A percentile compares a stretch with the other conserved stretches of the same genome.
Evolutionary conservation across 306 rosid genomes (phyloP).

Genomic region (Cyclanthera cordifolia): DNA sequence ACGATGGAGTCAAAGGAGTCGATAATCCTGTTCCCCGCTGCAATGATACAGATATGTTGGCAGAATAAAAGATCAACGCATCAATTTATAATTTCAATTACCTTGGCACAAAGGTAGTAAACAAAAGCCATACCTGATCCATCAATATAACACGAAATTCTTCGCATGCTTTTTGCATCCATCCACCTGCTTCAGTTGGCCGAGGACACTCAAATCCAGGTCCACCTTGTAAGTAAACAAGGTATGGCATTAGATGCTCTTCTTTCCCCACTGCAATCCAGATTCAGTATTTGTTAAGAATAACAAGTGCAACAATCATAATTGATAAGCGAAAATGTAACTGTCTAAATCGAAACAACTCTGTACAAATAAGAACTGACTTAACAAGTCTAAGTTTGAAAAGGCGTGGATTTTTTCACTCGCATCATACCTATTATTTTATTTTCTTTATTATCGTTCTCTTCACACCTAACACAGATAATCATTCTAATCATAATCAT

Average conservation of each 20-base stretch:
- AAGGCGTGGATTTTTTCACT: not conserved
- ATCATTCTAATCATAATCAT: too few species aligned
- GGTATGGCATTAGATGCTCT: constrained; percentile 57
- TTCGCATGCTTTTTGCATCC: constrained; percentile 78
- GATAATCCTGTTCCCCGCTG: constrained; percentile 99
- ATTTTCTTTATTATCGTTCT: too few species aligned
- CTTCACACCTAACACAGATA: too few species aligned
- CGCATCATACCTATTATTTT: too few species aligned
- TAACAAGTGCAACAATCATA: not conserved
- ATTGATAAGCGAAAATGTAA: not conserved
- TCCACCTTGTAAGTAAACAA: constrained; percentile 87
- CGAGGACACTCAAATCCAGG: constrained; percentile 79
- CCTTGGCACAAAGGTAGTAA: not conserved
- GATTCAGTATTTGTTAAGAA: constrained; percentile 12
- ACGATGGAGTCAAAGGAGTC: constrained; percentile 73
- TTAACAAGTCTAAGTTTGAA: not conserved
- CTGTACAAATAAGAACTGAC: not conserved
- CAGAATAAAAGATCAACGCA: constrained; percentile 16
- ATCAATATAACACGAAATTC: constrained; percentile 74
- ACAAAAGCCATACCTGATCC: constrained; percentile 72
- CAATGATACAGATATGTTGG: constrained; percentile 18
- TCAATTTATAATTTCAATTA: not conserved
- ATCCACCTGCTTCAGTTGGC: constrained; percentile 80
- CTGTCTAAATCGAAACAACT: not conserved
- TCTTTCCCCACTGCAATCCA: constrained; percentile 69